phyloP scores from a whole-genome alignment of 169 alveolate genomes.

The Perkinsus olseni region DNA sequence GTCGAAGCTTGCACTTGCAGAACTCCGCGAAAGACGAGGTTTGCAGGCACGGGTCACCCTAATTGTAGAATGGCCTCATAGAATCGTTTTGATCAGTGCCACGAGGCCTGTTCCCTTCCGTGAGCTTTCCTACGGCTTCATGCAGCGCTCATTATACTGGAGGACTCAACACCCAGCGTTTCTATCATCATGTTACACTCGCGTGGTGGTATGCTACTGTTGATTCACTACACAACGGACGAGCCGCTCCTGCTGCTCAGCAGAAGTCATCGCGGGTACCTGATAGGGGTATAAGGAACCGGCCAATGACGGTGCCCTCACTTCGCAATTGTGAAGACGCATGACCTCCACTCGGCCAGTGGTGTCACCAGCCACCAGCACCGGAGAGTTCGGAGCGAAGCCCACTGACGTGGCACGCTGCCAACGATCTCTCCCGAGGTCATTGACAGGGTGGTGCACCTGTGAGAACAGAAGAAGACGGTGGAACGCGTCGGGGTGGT shows the following conservation, averaged over 20 bases:
- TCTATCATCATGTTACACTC: not conserved
- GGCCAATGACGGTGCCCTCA: not conserved
- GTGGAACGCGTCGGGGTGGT: too few relatives aligned
- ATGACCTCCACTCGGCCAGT: slow-evolving; percentile 65
- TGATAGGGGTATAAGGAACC: not conserved
- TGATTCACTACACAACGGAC: not conserved
- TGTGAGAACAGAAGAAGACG: slow-evolving; percentile 22
- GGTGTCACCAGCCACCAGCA: slow-evolving; percentile 70
- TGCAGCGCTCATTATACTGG: too few relatives aligned
- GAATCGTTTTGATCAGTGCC: too few relatives aligned
- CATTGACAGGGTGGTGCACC: slow-evolving; percentile 12
- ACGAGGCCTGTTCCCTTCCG: too few relatives aligned
- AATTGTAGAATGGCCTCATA: too few relatives aligned
- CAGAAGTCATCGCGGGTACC: not conserved
- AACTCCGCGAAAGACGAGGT: too few relatives aligned
- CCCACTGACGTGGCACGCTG: slow-evolving; percentile 56
- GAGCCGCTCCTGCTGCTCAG: not conserved
- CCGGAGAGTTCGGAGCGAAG: slow-evolving; percentile 63
- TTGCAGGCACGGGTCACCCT: too few relatives aligned
- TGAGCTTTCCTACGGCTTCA: too few relatives aligned
- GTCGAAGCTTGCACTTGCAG: too few relatives aligned
- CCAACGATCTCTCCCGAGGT: slow-evolving; percentile 27
- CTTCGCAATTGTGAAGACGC: slow-evolving; percentile 45
- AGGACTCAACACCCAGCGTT: not conserved
- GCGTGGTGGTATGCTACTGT: not conserved